phyloP scores from a whole-genome alignment of 805 yeast species.

The Monosporozyma solicola region DNA sequence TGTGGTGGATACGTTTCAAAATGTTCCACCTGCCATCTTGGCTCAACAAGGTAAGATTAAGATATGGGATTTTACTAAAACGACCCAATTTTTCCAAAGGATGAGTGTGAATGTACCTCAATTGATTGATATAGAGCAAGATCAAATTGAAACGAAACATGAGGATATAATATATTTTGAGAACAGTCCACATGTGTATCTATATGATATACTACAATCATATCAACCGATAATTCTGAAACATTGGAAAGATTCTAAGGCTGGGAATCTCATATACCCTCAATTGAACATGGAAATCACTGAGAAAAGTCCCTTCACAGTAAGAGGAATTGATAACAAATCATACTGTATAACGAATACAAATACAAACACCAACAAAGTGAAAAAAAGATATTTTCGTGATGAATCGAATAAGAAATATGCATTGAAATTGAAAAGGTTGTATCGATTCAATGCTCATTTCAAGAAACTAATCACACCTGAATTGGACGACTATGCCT shows the following conservation, averaged over 20 bases:
- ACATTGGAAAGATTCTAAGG: conserved; percentile 52
- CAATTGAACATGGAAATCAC: conserved; percentile 16
- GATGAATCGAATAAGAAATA: conserved; percentile 26
- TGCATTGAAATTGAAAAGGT: conserved; percentile 23
- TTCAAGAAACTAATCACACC: conserved; percentile 12
- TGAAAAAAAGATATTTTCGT: conserved; percentile 25
- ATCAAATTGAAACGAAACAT: not conserved
- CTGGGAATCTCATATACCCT: conserved; percentile 31
- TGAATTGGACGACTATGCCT: conserved; percentile 5
- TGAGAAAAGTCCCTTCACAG: conserved; percentile 67
- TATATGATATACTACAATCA: conserved; percentile 66
- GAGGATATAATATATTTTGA: conserved; percentile 4
- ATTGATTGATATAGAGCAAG: conserved; percentile 1
- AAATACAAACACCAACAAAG: conserved; percentile 9
- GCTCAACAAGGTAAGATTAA: conserved; percentile 27
- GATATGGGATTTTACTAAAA: conserved; percentile 81
- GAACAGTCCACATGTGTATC: conserved; percentile 46
- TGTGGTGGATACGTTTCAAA: conserved; percentile 34
- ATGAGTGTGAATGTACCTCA: conserved; percentile 35
- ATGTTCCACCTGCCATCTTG: not conserved
- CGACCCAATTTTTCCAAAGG: conserved; percentile 62
- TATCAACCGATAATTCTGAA: conserved; percentile 70
- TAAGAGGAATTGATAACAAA: conserved; percentile 20
- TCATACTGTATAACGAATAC: too few species aligned
- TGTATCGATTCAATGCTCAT: conserved; percentile 26